Base-by-base conservation (phyloP, 139 green algal species). In the Pseudopediastrum boryanum region DNA sequence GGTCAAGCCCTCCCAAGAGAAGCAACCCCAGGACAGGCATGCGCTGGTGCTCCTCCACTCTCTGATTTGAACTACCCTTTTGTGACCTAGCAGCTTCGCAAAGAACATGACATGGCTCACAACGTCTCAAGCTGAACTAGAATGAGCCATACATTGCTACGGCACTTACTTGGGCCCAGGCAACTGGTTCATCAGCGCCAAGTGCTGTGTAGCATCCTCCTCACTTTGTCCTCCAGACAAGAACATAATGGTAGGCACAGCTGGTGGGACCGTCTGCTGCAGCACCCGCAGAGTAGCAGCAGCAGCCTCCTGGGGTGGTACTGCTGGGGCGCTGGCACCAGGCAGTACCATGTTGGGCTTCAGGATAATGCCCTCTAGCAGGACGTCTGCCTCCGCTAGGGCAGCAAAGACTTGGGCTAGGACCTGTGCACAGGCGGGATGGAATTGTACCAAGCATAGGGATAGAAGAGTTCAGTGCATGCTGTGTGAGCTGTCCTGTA, bases 311-410 rank as follows among this genome's bases (percentile, higher is more conserved):
- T 59, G 66, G 39, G 54, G 56, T 25, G 48, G 25, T 7, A 46
- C 59, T 6, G 67, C 8, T 41, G n/a, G 39, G 27, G 51, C 71
- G 43, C 63, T 85, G 38, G 43, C 54, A 59, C 88, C 85, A 13
- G 76, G 89, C 61, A 94, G 83, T 58, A 89, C 84, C 94, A 98
- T 97, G 87, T 94, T 94, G 61, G 93, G 94, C 87, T 98, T 98
- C 42, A 98, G 88, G 69, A 98, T 84, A 48, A 94, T 96, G 44
- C 90, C 91, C 81, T 98, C 94, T 64, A 96, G 82, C 70, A 89
- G 58, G 25, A 98, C 92, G 35, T 90, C 81, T 63, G 95, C 92
- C 81, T 94, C 88, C 51, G 93, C 93, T 31, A 96, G 87, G 48
- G 90, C 38, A 38, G 87, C 77, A 68, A 96, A 90, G 9, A 93